Evolutionary conservation across 2,329 filamentous ascomycete species (phyloP), one percentile per base, ranked within the genome.

Genomic region (Beauveria medogensis): DNA sequence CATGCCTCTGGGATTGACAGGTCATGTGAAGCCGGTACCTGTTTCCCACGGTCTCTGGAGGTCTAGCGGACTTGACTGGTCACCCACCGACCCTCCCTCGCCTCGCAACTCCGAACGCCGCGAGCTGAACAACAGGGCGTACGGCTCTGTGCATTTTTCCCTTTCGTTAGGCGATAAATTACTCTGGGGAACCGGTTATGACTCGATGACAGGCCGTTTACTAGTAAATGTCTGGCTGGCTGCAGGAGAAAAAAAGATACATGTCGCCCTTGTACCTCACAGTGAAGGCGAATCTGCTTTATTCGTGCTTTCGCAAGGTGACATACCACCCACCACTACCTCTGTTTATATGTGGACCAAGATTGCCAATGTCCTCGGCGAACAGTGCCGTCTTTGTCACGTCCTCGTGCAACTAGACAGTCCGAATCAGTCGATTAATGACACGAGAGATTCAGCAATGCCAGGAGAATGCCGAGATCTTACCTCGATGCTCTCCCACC

Each of bases 401-500:
- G 12, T 60, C 59, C 30, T 55, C 43, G 18, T 61, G 52, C 12
- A 61, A 24, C 59, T 61, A 26, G 26, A 16, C 14, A 12, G 7
- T 7, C 8, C 34, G 7, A 12, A 30, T 55, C 28, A 34, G 40
- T 26, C 18, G 3, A 24, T 28, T 51, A 24, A 37, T 14, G 26
- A n/a, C 7, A 12, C 20, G 14, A 53, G 10, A 18, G 10, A 6
- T 43, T 37, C 9, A 52, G 20, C 20, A 50, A 48, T 20, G 8
- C 16, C 0, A 40, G 1, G 22, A 14, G 48, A 43, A 41, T 12
- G 30, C 8, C 6, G 34, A 54, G 10, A 24, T 5, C 40, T 24
- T 34, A 51, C 52, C 51, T 56, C 44, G 18, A 55, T 56, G n/a
- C 59, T 61, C 34, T 61, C 59, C 59, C 59, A 61, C 5, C 52